Conservation (phyloP, 129 eudicot genomes). For the Artemisia argyi region DNA sequence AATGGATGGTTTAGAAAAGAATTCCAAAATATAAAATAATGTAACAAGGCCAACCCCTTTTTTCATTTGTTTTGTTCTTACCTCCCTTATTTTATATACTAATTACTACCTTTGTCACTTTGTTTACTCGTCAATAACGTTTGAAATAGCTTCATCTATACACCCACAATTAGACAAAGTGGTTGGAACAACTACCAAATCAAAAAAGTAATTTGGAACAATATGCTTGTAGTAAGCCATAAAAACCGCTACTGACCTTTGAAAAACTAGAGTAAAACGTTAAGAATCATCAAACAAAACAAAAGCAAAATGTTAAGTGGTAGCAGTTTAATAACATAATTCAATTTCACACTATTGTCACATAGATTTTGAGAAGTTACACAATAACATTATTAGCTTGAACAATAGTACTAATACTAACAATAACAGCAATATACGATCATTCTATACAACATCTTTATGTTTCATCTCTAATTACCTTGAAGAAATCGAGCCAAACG, state of each 20-base stretch:
- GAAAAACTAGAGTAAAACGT: not conserved
- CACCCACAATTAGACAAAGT: not conserved
- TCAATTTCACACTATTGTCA: not conserved
- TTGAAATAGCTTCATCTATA: not conserved
- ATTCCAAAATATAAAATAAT: too few relatives aligned
- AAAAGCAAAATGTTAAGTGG: constrained; percentile 4
- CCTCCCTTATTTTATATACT: not conserved
- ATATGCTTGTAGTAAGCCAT: constrained; percentile 14
- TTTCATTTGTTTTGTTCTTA: not conserved
- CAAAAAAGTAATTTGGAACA: constrained; percentile 14
- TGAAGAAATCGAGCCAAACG: constrained; percentile 43
- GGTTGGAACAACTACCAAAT: constrained; percentile 1
- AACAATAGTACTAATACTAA: not conserved
- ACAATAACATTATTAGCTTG: not conserved
- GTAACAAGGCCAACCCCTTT: too few relatives aligned
- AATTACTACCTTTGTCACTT: too few relatives aligned
- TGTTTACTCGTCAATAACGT: too few relatives aligned
- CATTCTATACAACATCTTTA: not conserved
- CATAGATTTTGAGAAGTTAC: not conserved
- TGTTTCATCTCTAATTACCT: not conserved
- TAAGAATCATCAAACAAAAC: constrained; percentile 11
- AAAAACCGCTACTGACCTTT: constrained; percentile 4
- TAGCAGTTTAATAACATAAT: constrained; percentile 16
- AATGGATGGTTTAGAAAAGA: too few relatives aligned
- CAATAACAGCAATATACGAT: not conserved